Percentiles rank a stretch among this genome's conserved stretches.
Evolutionary conservation across 176 grass and related monocot species (phyloP).

Genomic region (Luzula sylvatica): DNA sequence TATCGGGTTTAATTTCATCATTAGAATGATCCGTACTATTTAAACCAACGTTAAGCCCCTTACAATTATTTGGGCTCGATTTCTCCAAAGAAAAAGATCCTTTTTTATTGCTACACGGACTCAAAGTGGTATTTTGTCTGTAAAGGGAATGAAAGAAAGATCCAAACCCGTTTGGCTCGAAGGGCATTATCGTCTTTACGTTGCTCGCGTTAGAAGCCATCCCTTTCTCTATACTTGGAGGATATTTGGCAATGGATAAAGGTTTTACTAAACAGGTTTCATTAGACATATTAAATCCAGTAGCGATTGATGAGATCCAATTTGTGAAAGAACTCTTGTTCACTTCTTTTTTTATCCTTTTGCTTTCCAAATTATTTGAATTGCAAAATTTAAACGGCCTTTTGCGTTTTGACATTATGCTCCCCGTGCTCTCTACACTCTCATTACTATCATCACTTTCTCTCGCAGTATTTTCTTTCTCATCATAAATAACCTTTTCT

Average conservation of each 20-base stretch:
- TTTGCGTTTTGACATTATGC: slow-evolving; percentile 46
- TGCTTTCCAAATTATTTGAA: slow-evolving; percentile 23
- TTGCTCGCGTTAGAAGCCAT: slow-evolving; percentile 24
- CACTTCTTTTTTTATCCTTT: slow-evolving; percentile 37
- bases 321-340: slow-evolving; percentile 65
- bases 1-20: slow-evolving; percentile 21
- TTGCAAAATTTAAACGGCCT: slow-evolving; percentile 18
- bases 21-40: slow-evolving; percentile 6
- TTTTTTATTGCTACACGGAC: slow-evolving; percentile 29
- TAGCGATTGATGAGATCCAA: slow-evolving; percentile 82
- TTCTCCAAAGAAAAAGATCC: slow-evolving; percentile 26
- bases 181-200: slow-evolving; percentile 7
- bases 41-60: not conserved
- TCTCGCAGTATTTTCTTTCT: slow-evolving; percentile 29
- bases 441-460: slow-evolving; percentile 62
- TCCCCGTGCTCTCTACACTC: slow-evolving; percentile 67
- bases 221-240: slow-evolving; percentile 20
- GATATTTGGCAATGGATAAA: slow-evolving; percentile 47
- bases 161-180: slow-evolving; percentile 40
- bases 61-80: not conserved
- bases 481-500: slow-evolving; percentile 49
- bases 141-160: slow-evolving; percentile 72
- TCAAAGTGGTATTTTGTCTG: slow-evolving; percentile 34
- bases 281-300: slow-evolving; percentile 27
- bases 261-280: slow-evolving; percentile 17